phyloP scores from a whole-genome alignment of 2,329 filamentous ascomycete species.

The Clarireedia monteithiana region DNA sequence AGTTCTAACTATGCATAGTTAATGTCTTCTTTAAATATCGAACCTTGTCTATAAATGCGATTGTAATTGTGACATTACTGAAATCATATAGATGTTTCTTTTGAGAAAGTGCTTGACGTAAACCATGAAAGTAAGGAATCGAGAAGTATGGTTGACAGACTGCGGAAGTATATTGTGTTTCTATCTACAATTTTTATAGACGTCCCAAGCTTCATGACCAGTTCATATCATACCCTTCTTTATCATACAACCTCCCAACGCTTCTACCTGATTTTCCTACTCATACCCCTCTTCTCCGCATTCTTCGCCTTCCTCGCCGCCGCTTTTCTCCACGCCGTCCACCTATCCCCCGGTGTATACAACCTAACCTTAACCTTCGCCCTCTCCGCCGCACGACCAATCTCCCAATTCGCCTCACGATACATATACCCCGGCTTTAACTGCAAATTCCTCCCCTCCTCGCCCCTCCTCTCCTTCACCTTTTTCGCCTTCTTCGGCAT shows the following conservation, averaged over 20 bases:
- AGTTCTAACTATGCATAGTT: slow-evolving; percentile 1
- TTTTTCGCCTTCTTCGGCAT: slow-evolving; percentile 12
- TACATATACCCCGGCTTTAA: slow-evolving; percentile 54
- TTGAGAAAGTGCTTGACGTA: too few species aligned
- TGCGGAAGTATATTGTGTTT: too few species aligned
- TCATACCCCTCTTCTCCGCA: slow-evolving; percentile 46
- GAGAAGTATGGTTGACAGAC: too few species aligned
- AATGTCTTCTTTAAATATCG: not conserved
- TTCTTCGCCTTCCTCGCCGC: slow-evolving; percentile 40
- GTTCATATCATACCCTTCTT: not conserved
- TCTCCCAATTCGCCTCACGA: slow-evolving; percentile 59
- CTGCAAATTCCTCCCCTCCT: slow-evolving; percentile 30
- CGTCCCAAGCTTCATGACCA: not conserved
- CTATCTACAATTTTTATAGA: not conserved
- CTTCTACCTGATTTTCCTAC: slow-evolving; percentile 30
- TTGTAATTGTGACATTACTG: too few species aligned
- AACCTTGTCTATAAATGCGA: too few species aligned
- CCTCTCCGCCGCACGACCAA: slow-evolving; percentile 55
- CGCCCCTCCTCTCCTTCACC: slow-evolving; percentile 26
- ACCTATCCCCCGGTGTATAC: slow-evolving; percentile 47
- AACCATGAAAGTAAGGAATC: too few species aligned
- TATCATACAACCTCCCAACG: not conserved
- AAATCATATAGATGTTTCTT: too few species aligned
- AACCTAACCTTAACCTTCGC: slow-evolving; percentile 49
- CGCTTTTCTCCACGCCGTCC: slow-evolving; percentile 57